phyloP scores from a whole-genome alignment of 345 rosid species.

The Dipteronia dyeriana region DNA sequence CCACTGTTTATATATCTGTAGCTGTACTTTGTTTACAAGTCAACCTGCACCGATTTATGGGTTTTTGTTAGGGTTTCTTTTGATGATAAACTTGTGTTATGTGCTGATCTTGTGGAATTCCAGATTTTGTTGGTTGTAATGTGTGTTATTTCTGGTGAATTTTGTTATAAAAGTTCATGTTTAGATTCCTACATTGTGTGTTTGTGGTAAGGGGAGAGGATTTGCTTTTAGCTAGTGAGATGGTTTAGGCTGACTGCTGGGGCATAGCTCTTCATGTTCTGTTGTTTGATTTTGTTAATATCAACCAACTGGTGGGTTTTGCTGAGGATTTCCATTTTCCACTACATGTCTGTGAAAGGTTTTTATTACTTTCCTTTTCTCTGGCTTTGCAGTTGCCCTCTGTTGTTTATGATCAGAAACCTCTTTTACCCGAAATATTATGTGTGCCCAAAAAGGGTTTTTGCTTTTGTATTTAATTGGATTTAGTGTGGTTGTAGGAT shows the following conservation, averaged over 20 bases:
- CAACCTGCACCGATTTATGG: too few species aligned
- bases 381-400: not conserved
- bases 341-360: not conserved
- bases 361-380: not conserved
- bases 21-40: not conserved
- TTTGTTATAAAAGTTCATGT: not conserved
- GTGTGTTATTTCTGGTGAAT: not conserved
- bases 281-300: not conserved
- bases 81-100: not conserved
- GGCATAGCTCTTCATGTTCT: not conserved
- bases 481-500: not conserved
- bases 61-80: conserved; percentile 1
- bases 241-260: conserved; percentile 1
- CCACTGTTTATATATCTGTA: not conserved
- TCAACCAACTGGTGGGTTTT: not conserved
- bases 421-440: conserved; percentile 8
- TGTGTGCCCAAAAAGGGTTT: not conserved
- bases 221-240: conserved; percentile 2
- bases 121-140: conserved; percentile 8
- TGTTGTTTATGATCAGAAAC: not conserved
- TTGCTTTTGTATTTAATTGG: not conserved
- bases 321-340: conserved; percentile 12
- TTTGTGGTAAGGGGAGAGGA: not conserved
- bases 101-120: not conserved
- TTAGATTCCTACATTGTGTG: not conserved